Percentiles rank a stretch among this genome's conserved stretches.
Evolutionary conservation across 2,329 filamentous ascomycete species (phyloP).

Genomic region (Claviceps sp.): DNA sequence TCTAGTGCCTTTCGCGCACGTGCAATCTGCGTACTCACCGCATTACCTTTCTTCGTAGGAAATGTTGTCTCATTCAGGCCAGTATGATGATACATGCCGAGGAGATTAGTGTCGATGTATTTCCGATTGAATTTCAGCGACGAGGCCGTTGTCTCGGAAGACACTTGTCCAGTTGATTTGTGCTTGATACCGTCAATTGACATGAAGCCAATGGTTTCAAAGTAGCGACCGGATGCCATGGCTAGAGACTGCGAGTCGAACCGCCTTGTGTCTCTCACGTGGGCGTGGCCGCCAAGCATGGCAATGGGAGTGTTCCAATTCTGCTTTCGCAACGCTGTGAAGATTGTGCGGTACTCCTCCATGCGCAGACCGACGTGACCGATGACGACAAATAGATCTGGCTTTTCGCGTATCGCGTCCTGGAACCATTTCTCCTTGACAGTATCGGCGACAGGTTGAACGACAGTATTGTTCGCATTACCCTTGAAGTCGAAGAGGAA

Average conservation of each 20-base stretch:
- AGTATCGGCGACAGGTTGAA: conserved; percentile 66
- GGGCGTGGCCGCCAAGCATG: conserved; percentile 83
- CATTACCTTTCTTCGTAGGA: conserved; percentile 58
- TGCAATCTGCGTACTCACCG: conserved; percentile 57
- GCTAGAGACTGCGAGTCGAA: conserved; percentile 71
- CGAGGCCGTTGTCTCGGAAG: conserved; percentile 20
- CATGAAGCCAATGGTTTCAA: conserved; percentile 92
- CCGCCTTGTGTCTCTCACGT: conserved; percentile 71
- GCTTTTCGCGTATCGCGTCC: conserved; percentile 66
- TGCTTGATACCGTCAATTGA: conserved; percentile 56
- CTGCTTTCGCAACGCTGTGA: conserved; percentile 60
- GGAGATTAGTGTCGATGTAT: conserved; percentile 91
- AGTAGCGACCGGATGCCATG: conserved; percentile 78
- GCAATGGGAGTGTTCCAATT: conserved; percentile 77
- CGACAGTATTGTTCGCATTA: conserved; percentile 82
- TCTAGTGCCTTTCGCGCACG: conserved; percentile 55
- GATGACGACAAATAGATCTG: conserved; percentile 75
- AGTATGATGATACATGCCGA: conserved; percentile 71
- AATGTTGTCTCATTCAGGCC: conserved; percentile 60
- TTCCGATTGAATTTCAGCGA: conserved; percentile 54
- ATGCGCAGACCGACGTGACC: conserved; percentile 79
- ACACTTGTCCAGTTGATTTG: conserved; percentile 12
- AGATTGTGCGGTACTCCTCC: conserved; percentile 64
- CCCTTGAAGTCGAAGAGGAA: conserved; percentile 90
- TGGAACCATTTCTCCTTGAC: conserved; percentile 84